Evolutionary conservation across 257 asterid genomes (phyloP).

Genomic region (Solanum gandarillasii): DNA sequence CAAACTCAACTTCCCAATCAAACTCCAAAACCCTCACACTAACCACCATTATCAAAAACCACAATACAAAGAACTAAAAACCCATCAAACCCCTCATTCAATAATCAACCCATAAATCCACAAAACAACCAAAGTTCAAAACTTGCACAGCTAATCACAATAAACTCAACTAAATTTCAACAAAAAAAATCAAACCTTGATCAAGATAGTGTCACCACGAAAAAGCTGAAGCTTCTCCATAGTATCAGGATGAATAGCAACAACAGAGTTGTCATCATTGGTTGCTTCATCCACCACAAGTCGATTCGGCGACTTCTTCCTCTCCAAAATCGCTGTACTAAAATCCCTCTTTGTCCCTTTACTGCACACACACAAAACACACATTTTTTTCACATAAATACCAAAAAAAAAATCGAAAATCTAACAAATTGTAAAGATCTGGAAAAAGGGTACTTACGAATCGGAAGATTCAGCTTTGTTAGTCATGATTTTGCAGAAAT

Average conservation of each 20-base stretch:
- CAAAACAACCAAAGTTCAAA: background rate
- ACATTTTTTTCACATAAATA: background rate
- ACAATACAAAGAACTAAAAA: background rate
- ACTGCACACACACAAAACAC: background rate
- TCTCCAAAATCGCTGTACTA: slow-evolving; percentile 23
- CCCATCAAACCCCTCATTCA: background rate
- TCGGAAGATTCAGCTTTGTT: slow-evolving; percentile 60
- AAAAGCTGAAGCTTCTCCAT: slow-evolving; percentile 29
- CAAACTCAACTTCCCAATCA: background rate
- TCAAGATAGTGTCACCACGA: slow-evolving; percentile 21
- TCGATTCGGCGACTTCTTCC: slow-evolving; percentile 18
- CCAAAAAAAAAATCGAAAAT: background rate
- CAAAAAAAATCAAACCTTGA: slow-evolving; percentile 8
- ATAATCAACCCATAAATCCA: background rate
- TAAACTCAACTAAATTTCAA: background rate
- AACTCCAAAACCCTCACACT: background rate
- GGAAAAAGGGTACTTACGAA: slow-evolving; percentile 32
- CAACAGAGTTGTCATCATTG: slow-evolving; percentile 24
- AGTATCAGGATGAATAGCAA: slow-evolving; percentile 23
- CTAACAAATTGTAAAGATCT: slow-evolving; percentile 19
- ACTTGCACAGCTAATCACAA: background rate
- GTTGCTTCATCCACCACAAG: slow-evolving; percentile 19
- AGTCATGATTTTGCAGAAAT: slow-evolving; percentile 20
- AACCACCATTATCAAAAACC: background rate
- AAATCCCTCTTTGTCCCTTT: slow-evolving; percentile 22